These are phyloP conservation scores for Eremochloa ophiuroides DNA, from an alignment of 176 grass and related monocot species.

Conservation along the genomic window DNA sequence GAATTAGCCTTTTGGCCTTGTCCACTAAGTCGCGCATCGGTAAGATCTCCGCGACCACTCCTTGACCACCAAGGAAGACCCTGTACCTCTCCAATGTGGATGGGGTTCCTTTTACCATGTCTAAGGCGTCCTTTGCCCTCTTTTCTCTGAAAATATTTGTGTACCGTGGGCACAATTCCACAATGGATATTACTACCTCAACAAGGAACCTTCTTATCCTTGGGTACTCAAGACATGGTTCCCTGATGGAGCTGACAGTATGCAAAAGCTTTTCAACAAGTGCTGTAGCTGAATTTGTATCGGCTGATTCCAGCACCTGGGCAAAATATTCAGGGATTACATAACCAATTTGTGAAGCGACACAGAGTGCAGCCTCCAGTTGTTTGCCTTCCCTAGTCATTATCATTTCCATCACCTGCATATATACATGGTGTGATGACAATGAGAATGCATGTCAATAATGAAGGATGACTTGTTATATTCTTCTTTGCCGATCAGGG, in stretches of 20 bases:
- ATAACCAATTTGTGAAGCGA: not conserved
- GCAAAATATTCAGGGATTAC: not conserved
- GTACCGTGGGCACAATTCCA: not conserved
- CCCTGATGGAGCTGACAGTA: not conserved
- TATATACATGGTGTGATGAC: too few relatives aligned
- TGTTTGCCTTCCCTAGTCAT: too few relatives aligned
- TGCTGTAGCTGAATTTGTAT: not conserved
- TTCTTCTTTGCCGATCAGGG: too few relatives aligned
- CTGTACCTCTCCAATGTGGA: not conserved
- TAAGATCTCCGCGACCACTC: not conserved
- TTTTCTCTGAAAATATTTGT: not conserved
- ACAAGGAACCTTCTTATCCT: not conserved
- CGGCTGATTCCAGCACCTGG: not conserved
- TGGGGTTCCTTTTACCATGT: not conserved
- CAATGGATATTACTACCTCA: not conserved
- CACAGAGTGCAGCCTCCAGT: not conserved
- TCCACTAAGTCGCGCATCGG: too few relatives aligned
- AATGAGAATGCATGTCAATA: too few relatives aligned
- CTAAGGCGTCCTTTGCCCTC: too few relatives aligned
- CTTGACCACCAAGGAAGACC: not conserved
- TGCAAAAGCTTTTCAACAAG: not conserved
- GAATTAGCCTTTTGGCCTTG: too few relatives aligned
- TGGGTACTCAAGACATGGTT: not conserved
- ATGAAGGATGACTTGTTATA: too few relatives aligned
- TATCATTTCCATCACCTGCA: not conserved